Evolutionary conservation across 1,284 basidiomycete genomes (phyloP).

Genomic region (Moniliophthora roreri): DNA sequence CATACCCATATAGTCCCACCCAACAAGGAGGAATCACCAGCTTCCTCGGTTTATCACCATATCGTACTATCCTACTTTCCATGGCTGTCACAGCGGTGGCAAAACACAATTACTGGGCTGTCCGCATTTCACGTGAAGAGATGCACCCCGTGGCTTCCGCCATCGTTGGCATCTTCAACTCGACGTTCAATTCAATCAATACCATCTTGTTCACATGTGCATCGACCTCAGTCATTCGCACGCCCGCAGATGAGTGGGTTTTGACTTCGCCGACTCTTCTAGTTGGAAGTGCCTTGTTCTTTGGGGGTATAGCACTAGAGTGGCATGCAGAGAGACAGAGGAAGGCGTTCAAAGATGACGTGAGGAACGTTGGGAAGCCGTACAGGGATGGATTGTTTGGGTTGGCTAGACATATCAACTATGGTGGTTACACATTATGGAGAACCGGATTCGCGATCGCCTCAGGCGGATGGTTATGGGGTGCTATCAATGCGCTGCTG

Average conservation of each 20-base stretch:
- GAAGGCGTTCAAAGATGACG: constrained; percentile 22
- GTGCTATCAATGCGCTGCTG: neutral
- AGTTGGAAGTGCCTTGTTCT: constrained; percentile 16
- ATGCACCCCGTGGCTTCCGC: neutral
- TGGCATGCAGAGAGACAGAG: constrained; percentile 19
- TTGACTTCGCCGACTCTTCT: neutral
- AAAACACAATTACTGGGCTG: constrained; percentile 6
- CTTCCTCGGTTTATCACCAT: constrained; percentile 5
- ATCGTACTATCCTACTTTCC: constrained; percentile 8
- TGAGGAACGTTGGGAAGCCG: constrained; percentile 21
- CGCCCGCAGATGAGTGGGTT: constrained; percentile 1
- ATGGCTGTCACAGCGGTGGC: constrained; percentile 8
- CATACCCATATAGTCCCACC: neutral
- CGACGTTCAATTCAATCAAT: constrained; percentile 1
- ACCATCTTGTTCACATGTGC: constrained; percentile 1
- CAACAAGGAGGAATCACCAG: neutral
- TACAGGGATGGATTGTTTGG: constrained; percentile 20
- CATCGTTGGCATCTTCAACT: neutral
- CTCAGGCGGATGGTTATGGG: constrained; percentile 11
- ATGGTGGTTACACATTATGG: constrained; percentile 23
- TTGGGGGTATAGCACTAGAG: constrained; percentile 18
- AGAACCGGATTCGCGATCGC: constrained; percentile 18
- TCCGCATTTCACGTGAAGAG: constrained; percentile 2
- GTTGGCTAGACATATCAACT: constrained; percentile 22
- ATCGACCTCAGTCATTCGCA: constrained; percentile 5